Percentiles rank a stretch among this genome's conserved stretches.
These are phyloP conservation scores for Colletotrichum godetiae DNA, from an alignment of 2,329 filamentous ascomycete genomes.

Conservation along the genomic window DNA sequence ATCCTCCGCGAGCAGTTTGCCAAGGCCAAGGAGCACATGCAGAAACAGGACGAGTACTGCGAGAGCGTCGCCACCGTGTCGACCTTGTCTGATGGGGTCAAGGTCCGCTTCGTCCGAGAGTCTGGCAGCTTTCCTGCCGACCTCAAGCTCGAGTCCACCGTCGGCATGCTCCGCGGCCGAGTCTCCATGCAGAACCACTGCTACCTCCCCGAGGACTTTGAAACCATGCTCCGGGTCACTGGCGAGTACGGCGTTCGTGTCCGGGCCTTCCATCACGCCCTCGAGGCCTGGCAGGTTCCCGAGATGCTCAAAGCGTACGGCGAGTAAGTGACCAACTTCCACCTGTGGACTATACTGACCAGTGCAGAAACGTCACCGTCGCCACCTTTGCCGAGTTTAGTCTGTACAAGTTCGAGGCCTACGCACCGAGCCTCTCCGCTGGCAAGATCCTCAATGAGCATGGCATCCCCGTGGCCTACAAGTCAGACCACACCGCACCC, in stretches of 20 bases:
- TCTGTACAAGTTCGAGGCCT: conserved; percentile 56
- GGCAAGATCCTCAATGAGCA: conserved; percentile 52
- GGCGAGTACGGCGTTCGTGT: conserved; percentile 55
- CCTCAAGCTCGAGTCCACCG: conserved; percentile 52
- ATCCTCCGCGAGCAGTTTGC: conserved; percentile 52
- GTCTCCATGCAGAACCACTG: conserved; percentile 57
- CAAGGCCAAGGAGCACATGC: conserved; percentile 48
- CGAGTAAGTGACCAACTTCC: conserved; percentile 37
- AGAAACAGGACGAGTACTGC: conserved; percentile 48
- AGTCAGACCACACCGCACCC: conserved; percentile 51
- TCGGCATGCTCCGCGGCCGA: conserved; percentile 52
- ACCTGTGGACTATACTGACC: not conserved
- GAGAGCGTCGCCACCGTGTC: conserved; percentile 39
- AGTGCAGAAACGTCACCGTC: conserved; percentile 50
- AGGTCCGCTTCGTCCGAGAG: conserved; percentile 35
- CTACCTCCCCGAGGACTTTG: conserved; percentile 56
- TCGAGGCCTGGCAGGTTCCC: conserved; percentile 52
- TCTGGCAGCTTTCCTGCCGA: conserved; percentile 44
- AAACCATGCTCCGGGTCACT: conserved; percentile 54
- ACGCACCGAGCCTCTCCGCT: conserved; percentile 52
- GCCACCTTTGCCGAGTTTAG: conserved; percentile 55
- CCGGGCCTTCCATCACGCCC: conserved; percentile 54
- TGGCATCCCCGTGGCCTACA: conserved; percentile 54
- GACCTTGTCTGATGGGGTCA: conserved; percentile 37
- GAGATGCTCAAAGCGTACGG: conserved; percentile 51